These are phyloP conservation scores for Cryptococcus sp. DNA, from an alignment of 1,284 basidiomycete genomes.

Conservation along the genomic window DNA sequence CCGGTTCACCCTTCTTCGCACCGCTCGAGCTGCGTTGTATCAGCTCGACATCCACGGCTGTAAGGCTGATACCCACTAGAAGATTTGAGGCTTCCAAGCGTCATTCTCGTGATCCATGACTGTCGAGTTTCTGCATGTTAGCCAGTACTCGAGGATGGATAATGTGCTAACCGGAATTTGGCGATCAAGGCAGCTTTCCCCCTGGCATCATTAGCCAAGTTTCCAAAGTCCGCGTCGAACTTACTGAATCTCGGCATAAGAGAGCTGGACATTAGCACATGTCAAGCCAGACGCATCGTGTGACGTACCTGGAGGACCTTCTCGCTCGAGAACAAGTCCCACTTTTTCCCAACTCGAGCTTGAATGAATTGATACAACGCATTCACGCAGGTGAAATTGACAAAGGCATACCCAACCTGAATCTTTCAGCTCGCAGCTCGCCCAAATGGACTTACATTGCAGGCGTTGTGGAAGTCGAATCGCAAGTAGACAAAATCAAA, in stretches of 20 bases:
- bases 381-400: conserved; percentile 40
- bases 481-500: conserved; percentile 47
- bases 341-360: conserved; percentile 39
- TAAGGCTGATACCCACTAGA: conserved; percentile 26
- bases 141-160: conserved; percentile 1
- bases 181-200: conserved; percentile 42
- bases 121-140: conserved; percentile 37
- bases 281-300: neutral
- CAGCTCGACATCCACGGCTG: neutral
- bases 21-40: conserved; percentile 29
- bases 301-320: conserved; percentile 43
- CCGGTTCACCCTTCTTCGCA: conserved; percentile 29
- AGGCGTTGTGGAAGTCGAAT: conserved; percentile 46
- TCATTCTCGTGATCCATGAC: conserved; percentile 43
- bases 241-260: conserved; percentile 46
- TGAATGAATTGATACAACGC: conserved; percentile 37
- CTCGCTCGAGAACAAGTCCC: conserved; percentile 46
- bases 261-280: conserved; percentile 27
- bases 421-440: neutral
- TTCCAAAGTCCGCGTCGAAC: neutral
- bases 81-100: conserved; percentile 44
- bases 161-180: conserved; percentile 40
- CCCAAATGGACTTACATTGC: conserved; percentile 35
- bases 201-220: conserved; percentile 12
- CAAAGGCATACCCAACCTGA: conserved; percentile 45